Evolutionary conservation across 768 basidiomycete genomes (phyloP).

Genomic region (Russula abietina): DNA sequence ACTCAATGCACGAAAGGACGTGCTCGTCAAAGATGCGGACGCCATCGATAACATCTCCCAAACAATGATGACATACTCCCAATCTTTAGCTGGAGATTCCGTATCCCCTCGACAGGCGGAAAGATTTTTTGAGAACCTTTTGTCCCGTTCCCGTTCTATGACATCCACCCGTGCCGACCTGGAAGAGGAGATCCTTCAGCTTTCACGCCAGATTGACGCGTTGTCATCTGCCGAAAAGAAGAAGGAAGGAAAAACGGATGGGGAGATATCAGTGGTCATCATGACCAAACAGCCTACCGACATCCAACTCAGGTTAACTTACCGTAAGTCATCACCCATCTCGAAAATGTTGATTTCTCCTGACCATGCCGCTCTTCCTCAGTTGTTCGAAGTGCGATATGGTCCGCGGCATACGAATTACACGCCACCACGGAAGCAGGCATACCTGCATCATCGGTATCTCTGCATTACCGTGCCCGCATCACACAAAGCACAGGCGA

Average conservation of each 20-base stretch:
- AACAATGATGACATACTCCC: constrained; percentile 41
- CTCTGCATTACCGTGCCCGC: constrained; percentile 50
- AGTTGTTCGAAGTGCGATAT: constrained; percentile 49
- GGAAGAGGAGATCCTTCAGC: constrained; percentile 32
- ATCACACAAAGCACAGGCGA: constrained; percentile 54
- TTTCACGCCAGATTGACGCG: constrained; percentile 37
- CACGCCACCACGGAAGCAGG: constrained; percentile 42
- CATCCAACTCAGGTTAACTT: constrained; percentile 46
- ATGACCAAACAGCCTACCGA: constrained; percentile 34
- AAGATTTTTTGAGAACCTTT: constrained; percentile 39
- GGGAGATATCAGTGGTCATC: constrained; percentile 40
- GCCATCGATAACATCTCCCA: constrained; percentile 39
- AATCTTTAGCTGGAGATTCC: constrained; percentile 40
- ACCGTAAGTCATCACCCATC: constrained; percentile 36
- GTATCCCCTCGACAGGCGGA: constrained; percentile 36
- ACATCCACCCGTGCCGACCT: constrained; percentile 33
- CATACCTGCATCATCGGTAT: constrained; percentile 39
- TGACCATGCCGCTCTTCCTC: not conserved
- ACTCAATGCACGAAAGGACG: constrained; percentile 34
- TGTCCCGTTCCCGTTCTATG: constrained; percentile 35
- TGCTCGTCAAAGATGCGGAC: constrained; percentile 36
- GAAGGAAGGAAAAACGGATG: constrained; percentile 31
- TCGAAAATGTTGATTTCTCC: not conserved
- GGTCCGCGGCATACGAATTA: constrained; percentile 55
- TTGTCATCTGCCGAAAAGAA: constrained; percentile 31